Percentiles rank a stretch among this genome's conserved stretches.
phyloP scores from a whole-genome alignment of 2,329 filamentous ascomycete species.

The Fusarium devonianum region DNA sequence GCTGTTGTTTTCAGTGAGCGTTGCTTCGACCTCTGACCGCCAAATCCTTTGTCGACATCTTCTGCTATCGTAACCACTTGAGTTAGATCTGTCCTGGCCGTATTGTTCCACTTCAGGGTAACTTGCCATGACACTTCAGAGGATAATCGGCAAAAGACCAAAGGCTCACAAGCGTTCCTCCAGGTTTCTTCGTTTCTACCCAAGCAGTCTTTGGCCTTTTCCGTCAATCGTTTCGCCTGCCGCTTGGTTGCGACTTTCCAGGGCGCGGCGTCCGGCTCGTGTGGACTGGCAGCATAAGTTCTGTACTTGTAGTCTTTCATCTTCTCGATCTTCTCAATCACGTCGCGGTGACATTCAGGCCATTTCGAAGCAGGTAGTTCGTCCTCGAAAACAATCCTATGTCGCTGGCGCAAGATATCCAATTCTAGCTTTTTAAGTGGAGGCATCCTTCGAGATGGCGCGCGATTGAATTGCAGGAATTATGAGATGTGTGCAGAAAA shows the following conservation, averaged over 20 bases:
- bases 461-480: too few relatives aligned
- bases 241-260: background rate
- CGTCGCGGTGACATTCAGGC: too few relatives aligned
- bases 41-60: conserved; percentile 3
- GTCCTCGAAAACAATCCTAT: too few relatives aligned
- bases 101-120: background rate
- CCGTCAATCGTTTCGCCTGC: background rate
- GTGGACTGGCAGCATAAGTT: too few relatives aligned
- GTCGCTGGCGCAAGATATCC: too few relatives aligned
- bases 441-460: too few relatives aligned
- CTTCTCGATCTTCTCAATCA: too few relatives aligned
- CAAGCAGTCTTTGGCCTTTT: background rate
- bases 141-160: background rate
- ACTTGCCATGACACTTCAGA: conserved; percentile 1
- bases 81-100: background rate
- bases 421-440: too few relatives aligned
- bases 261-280: too few relatives aligned
- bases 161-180: background rate
- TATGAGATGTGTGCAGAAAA: too few relatives aligned
- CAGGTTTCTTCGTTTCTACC: background rate
- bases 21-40: conserved; percentile 7
- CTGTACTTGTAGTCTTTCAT: too few relatives aligned
- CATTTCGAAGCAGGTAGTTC: too few relatives aligned
- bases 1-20: background rate
- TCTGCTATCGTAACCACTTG: background rate